phyloP scores from a whole-genome alignment of 2,329 filamentous ascomycete species.

The Hypoxylon sp. region DNA sequence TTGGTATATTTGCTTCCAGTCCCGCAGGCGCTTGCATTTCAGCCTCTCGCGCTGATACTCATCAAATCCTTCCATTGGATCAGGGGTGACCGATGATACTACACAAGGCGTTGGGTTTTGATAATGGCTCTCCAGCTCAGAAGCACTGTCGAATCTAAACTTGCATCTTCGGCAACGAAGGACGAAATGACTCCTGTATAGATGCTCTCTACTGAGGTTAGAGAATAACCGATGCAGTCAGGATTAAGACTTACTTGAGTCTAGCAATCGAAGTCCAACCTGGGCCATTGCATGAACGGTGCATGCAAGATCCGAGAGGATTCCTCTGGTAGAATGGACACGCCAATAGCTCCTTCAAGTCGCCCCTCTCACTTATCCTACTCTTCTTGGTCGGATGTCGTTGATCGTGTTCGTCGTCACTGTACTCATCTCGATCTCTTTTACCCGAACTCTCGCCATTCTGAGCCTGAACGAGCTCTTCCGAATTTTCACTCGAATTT shows the following conservation, averaged over 20 bases:
- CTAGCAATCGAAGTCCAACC: neutral
- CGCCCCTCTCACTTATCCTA: neutral
- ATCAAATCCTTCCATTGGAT: neutral
- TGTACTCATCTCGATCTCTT: neutral
- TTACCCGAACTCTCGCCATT: neutral
- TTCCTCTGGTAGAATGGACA: neutral
- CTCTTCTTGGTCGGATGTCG: neutral
- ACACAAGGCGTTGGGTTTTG: neutral
- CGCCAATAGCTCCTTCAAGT: neutral
- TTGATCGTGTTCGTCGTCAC: neutral
- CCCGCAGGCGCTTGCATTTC: neutral
- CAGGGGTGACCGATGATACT: neutral
- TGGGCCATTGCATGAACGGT: neutral
- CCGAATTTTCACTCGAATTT: neutral
- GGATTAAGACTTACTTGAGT: neutral
- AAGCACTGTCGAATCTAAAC: neutral
- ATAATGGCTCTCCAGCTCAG: neutral
- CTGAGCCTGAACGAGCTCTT: neutral
- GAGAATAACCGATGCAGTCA: neutral
- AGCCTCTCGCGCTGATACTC: neutral
- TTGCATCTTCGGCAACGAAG: neutral
- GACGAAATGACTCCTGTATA: neutral
- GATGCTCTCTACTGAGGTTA: neutral
- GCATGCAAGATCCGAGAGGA: neutral
- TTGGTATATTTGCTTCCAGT: neutral